These are phyloP conservation scores for Chlamydomonas schloesseri DNA, from an alignment of 139 green algal genomes.

Conservation along the genomic window DNA sequence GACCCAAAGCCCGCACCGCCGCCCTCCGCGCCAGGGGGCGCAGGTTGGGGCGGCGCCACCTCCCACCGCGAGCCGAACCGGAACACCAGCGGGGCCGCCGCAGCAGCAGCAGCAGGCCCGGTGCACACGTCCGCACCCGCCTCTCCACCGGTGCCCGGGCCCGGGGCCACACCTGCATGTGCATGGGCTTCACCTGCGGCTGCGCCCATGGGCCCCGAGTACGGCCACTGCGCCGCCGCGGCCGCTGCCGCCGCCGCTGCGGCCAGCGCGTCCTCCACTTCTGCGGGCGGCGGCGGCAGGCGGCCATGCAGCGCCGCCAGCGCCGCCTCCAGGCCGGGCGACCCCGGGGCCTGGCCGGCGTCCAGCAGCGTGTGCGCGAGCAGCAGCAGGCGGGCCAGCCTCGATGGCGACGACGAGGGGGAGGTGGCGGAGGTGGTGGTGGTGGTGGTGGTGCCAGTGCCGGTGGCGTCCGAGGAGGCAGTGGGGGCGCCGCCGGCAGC, in stretches of 20 bases:
- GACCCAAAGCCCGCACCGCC: neutral
- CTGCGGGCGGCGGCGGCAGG: neutral
- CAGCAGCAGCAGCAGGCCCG: too few relatives aligned
- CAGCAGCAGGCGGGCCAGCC: neutral
- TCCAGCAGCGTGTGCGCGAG: conserved; percentile 21
- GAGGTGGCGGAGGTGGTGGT: neutral
- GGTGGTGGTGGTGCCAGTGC: too few relatives aligned
- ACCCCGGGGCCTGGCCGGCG: neutral
- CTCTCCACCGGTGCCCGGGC: too few relatives aligned
- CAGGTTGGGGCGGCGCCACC: neutral
- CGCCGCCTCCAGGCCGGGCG: neutral
- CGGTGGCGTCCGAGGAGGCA: too few relatives aligned
- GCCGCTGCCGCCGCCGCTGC: neutral
- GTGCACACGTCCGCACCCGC: too few relatives aligned
- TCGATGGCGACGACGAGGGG: too few relatives aligned
- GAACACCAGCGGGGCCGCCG: neutral
- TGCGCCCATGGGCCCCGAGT: too few relatives aligned
- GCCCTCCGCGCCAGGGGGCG: neutral
- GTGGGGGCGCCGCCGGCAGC: too few relatives aligned
- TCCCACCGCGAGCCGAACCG: neutral
- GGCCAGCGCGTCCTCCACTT: neutral
- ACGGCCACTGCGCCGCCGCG: neutral
- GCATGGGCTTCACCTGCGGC: too few relatives aligned
- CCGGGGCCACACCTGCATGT: too few relatives aligned
- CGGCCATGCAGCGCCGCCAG: neutral